Evolutionary conservation across 805 yeast species (phyloP), one percentile per base, ranked within the genome.

Genomic region (Cyberlindnera bimundalis): DNA sequence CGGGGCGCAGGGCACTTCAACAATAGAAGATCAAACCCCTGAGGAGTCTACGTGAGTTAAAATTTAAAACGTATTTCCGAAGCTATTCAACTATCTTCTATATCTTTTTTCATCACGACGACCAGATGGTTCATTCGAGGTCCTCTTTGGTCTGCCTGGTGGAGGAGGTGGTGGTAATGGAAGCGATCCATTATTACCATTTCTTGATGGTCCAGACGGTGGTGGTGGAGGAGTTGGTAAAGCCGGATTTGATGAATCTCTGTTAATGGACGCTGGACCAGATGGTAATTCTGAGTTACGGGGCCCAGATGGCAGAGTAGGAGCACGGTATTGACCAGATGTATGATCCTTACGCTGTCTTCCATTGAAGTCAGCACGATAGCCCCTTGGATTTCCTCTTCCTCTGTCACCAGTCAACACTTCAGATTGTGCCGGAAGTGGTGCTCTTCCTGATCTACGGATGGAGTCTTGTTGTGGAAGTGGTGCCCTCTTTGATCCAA

Each of bases 141-240:
- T 8, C 13, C 34, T 19, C 26, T n/a, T 31, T 18, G 34, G 16
- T 21, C 19, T 17, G 6, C 34, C 34, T 18, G 34, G 19, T 31
- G 34, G 34, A 8, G 25, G 26, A 10, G 34, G 34, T 5, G 34
- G 26, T 11, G 31, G 19, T 5, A 14, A 5, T 6, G 31, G 31
- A 29, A 29, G 11, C 6, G 18, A 20, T 5, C 17, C 25, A 11
- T 23, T 21, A 7, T 14, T 18, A 6, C 28, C 17, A 14, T 32
- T 18, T 32, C 35, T 23, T 20, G n/a, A n/a, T n/a, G 21, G 19
- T 13, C 19, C 17, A 5, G 27, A 13, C 17, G 34, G 34, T n/a
- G 51, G 49, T 10, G 49, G 51, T 5, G 51, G 47, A 19, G 53
- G 28, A 26, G 28, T 7, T 26, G 28, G 24, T 21, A 21, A 6